A percentile compares a stretch with the other conserved stretches of the same genome.
These are phyloP conservation scores for Yamadazyma philogaea DNA, from an alignment of 805 yeast genomes.

Conservation along the genomic window DNA sequence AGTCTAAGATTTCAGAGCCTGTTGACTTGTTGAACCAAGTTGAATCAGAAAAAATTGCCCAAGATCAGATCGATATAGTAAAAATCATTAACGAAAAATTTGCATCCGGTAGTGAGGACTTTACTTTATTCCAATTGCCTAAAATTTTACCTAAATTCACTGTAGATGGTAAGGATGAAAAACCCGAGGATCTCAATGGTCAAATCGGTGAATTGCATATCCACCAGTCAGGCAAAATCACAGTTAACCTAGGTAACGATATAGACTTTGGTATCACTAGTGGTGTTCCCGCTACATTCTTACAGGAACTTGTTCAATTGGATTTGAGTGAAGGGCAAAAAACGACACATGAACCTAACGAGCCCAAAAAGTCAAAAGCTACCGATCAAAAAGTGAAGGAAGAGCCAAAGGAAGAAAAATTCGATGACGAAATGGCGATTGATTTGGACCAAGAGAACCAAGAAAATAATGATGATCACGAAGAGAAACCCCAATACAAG, in stretches of 20 bases:
- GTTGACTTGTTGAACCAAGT: constrained; percentile 28
- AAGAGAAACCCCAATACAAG: constrained; percentile 13
- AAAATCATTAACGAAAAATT: constrained; percentile 25
- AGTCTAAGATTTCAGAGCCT: constrained; percentile 26
- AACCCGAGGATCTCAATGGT: constrained; percentile 37
- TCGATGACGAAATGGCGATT: constrained; percentile 15
- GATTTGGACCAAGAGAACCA: neutral
- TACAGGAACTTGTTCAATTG: constrained; percentile 70
- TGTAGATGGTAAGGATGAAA: constrained; percentile 8
- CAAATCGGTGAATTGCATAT: constrained; percentile 68
- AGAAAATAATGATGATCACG: constrained; percentile 5
- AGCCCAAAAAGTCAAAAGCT: constrained; percentile 5
- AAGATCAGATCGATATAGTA: constrained; percentile 31
- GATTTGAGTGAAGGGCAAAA: constrained; percentile 32
- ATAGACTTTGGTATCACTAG: constrained; percentile 60
- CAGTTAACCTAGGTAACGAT: constrained; percentile 70
- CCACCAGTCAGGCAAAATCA: constrained; percentile 80
- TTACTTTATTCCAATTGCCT: constrained; percentile 49
- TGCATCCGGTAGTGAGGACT: constrained; percentile 20
- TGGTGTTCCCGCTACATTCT: constrained; percentile 66
- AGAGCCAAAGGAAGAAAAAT: constrained; percentile 12
- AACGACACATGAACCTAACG: constrained; percentile 17
- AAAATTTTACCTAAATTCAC: constrained; percentile 40
- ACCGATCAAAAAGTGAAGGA: constrained; percentile 8
- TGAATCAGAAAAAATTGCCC: constrained; percentile 27